Evolutionary conservation across 148 eudicot genomes (phyloP).

Genomic region (Persicaria maculosa): DNA sequence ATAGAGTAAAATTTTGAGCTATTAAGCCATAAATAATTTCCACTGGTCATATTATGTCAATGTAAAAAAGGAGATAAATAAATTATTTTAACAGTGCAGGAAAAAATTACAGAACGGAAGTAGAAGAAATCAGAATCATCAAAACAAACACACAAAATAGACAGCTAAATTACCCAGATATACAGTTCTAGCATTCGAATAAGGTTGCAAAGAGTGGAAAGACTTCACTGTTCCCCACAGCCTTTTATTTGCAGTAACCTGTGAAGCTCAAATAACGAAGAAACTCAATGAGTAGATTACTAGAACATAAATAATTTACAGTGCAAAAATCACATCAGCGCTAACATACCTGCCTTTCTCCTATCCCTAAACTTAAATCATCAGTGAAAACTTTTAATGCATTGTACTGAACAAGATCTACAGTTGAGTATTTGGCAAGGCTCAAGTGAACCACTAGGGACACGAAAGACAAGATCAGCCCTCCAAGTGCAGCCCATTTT

Average conservation of each 20-base stretch:
- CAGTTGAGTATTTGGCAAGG: constrained; percentile 55
- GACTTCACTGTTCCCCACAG: constrained; percentile 67
- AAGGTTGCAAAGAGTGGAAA: constrained; percentile 71
- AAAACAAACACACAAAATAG: constrained; percentile 1
- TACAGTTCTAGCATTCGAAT: constrained; percentile 56
- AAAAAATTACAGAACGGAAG: neutral
- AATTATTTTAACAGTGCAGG: neutral
- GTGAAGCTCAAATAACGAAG: constrained; percentile 18
- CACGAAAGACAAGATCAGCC: constrained; percentile 46
- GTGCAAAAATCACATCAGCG: neutral
- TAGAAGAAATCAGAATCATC: neutral
- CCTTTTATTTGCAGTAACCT: constrained; percentile 56
- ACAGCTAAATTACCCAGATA: constrained; percentile 48
- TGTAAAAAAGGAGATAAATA: neutral
- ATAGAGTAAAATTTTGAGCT: neutral
- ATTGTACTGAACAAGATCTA: constrained; percentile 36
- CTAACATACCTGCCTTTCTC: constrained; percentile 36
- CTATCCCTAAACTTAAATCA: constrained; percentile 35
- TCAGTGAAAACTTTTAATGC: constrained; percentile 33
- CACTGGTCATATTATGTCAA: neutral
- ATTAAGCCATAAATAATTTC: neutral
- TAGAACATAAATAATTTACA: neutral
- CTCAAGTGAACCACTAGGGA: constrained; percentile 56
- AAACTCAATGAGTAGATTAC: neutral
- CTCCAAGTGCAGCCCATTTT: constrained; percentile 70